Percentiles rank a stretch among this genome's conserved stretches.
Conservation (phyloP, 73 alveolate genomes). For the Effrenium voratum region DNA sequence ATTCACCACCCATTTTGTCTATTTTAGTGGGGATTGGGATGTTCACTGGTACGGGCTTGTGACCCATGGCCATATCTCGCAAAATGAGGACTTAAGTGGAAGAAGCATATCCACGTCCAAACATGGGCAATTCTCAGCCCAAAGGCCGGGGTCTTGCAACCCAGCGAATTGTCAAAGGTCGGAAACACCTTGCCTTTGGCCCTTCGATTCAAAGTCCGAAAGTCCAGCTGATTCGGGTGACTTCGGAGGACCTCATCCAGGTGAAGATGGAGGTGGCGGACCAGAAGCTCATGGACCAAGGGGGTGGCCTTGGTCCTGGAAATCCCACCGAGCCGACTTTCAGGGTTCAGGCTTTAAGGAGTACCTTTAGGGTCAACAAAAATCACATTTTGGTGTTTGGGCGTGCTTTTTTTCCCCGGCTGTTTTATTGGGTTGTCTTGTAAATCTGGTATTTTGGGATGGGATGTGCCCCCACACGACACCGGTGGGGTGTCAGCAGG, state of each 20-base stretch:
- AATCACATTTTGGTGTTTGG: too few species aligned
- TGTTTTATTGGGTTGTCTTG: too few species aligned
- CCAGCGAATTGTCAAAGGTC: background rate
- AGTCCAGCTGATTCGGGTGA: background rate
- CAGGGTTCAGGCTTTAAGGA: background rate
- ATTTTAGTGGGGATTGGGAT: background rate
- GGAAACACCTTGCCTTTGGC: background rate
- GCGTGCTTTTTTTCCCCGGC: too few species aligned
- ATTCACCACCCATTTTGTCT: background rate
- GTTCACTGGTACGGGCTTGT: too few species aligned
- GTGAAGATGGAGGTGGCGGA: conserved; percentile 86
- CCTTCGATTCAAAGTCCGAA: background rate
- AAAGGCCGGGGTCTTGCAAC: too few species aligned
- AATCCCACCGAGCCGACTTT: background rate
- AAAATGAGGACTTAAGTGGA: background rate
- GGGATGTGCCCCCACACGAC: too few species aligned
- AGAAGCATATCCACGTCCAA: too few species aligned
- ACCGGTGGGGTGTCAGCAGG: too few species aligned
- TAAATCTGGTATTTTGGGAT: background rate
- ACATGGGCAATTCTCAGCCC: too few species aligned
- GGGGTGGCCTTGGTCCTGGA: conserved; percentile 25
- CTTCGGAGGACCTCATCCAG: conserved; percentile 39
- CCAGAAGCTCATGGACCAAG: conserved; percentile 84
- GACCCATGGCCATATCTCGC: background rate
- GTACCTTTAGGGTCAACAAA: too few species aligned